phyloP scores from a whole-genome alignment of 352 stramenopile species.

The Saprolegnia parasitica region DNA sequence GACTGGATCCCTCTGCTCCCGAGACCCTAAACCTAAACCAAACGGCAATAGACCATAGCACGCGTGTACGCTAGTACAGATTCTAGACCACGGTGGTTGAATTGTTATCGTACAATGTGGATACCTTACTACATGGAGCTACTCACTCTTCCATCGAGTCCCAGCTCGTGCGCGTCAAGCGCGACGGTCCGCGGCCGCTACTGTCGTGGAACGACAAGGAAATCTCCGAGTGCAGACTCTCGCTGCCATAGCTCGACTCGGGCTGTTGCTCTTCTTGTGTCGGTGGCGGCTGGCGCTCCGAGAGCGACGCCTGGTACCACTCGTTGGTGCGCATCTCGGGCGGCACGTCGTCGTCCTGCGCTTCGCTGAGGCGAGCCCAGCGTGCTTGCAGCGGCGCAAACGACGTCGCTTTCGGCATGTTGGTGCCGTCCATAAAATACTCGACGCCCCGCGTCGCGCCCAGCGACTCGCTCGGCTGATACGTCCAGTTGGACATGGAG shows the following conservation, averaged over 20 bases:
- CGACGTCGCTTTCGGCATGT: background rate
- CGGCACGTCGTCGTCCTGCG: slow-evolving; percentile 14
- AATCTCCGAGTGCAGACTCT: slow-evolving; percentile 7
- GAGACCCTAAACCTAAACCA: slow-evolving; percentile 1
- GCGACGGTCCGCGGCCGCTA: background rate
- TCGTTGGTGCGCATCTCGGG: slow-evolving; percentile 15
- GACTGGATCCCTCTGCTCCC: slow-evolving; percentile 62
- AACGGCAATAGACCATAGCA: too few relatives aligned
- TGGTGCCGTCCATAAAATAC: background rate
- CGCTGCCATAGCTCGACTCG: slow-evolving; percentile 2
- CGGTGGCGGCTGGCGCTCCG: background rate
- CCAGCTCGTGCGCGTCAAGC: slow-evolving; percentile 1
- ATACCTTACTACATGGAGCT: background rate
- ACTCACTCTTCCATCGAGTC: slow-evolving; percentile 15
- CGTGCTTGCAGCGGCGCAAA: slow-evolving; percentile 1
- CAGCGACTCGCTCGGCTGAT: slow-evolving; percentile 15
- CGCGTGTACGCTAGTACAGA: too few relatives aligned
- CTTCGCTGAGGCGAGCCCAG: background rate
- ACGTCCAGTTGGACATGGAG: slow-evolving; percentile 24
- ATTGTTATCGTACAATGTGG: slow-evolving; percentile 1
- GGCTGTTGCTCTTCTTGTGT: background rate
- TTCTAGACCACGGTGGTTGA: too few relatives aligned
- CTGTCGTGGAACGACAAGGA: slow-evolving; percentile 4
- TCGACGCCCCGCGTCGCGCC: background rate
- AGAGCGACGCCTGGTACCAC: slow-evolving; percentile 14